Conservation (phyloP, 495 filamentous ascomycete species). For the Extremus antarcticus region DNA sequence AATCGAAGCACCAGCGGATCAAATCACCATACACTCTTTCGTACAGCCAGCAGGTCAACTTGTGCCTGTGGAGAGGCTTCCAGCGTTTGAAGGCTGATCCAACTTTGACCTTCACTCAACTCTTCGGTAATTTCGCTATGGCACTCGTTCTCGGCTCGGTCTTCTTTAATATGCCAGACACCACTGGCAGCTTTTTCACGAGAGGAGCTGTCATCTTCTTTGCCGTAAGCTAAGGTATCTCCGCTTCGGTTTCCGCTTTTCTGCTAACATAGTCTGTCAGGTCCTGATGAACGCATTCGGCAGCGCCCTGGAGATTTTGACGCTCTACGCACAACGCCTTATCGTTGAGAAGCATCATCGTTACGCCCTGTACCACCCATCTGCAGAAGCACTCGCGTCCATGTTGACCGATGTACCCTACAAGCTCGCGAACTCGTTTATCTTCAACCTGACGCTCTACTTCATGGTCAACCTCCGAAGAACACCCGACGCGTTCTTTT, state of each 20-base stretch:
- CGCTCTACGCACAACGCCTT: constrained; percentile 75
- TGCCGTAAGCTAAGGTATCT: constrained; percentile 28
- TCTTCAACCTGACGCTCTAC: constrained; percentile 59
- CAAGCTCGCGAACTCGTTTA: constrained; percentile 42
- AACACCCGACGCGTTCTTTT: constrained; percentile 53
- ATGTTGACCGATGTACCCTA: constrained; percentile 72
- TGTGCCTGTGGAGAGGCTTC: constrained; percentile 60
- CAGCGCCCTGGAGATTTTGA: constrained; percentile 47
- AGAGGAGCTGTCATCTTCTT: constrained; percentile 83
- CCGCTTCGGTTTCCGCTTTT: not conserved
- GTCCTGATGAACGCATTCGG: constrained; percentile 76
- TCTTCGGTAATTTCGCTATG: constrained; percentile 66
- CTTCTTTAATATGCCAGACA: constrained; percentile 60
- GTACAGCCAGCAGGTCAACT: constrained; percentile 18
- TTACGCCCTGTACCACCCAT: constrained; percentile 89
- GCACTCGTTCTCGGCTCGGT: constrained; percentile 69
- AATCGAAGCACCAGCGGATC: constrained; percentile 42
- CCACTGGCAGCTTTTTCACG: constrained; percentile 61
- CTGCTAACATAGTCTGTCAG: constrained; percentile 14
- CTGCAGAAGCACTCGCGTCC: constrained; percentile 73
- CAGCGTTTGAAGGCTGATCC: constrained; percentile 58
- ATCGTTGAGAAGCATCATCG: constrained; percentile 87
- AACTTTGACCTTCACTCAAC: constrained; percentile 53
- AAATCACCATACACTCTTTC: constrained; percentile 25
- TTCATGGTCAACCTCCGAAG: constrained; percentile 76